Percentiles rank a stretch among this genome's conserved stretches.
phyloP scores from a whole-genome alignment of 345 rosid genomes.

The Pistacia vera region DNA sequence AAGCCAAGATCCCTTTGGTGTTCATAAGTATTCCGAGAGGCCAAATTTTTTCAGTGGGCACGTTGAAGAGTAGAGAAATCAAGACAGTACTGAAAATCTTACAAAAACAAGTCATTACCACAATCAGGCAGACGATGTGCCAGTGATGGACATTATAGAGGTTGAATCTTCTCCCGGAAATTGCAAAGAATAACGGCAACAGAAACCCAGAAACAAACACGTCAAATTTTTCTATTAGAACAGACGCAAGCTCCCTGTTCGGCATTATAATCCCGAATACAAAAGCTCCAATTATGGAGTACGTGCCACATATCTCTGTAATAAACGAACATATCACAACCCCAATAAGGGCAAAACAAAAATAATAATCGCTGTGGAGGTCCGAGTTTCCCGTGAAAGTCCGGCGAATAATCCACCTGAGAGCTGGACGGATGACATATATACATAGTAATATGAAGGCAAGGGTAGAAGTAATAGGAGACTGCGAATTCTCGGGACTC shows the following conservation, averaged over 20 bases:
- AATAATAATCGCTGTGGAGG: slow-evolving; percentile 33
- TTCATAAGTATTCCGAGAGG: slow-evolving; percentile 58
- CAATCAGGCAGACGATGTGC: background rate
- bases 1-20: slow-evolving; percentile 48
- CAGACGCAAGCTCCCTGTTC: slow-evolving; percentile 29
- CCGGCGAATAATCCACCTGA: slow-evolving; percentile 35
- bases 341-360: slow-evolving; percentile 40
- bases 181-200: slow-evolving; percentile 40
- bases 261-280: slow-evolving; percentile 55
- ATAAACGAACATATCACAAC: slow-evolving; percentile 36
- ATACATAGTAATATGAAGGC: slow-evolving; percentile 35
- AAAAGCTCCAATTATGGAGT: slow-evolving; percentile 49
- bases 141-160: background rate
- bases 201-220: slow-evolving; percentile 39
- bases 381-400: slow-evolving; percentile 29
- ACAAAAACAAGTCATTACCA: slow-evolving; percentile 25
- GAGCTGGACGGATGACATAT: slow-evolving; percentile 43
- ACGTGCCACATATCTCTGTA: slow-evolving; percentile 41
- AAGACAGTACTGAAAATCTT: slow-evolving; percentile 37
- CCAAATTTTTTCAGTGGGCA: slow-evolving; percentile 33
- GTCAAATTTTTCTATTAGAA: slow-evolving; percentile 38
- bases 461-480: slow-evolving; percentile 17
- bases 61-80: slow-evolving; percentile 21
- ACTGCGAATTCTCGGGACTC: slow-evolving; percentile 2
- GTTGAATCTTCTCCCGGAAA: slow-evolving; percentile 28